Base-by-base conservation (phyloP, 371 early-diverging fungal genomes). In the Capillidium heterosporum region DNA sequence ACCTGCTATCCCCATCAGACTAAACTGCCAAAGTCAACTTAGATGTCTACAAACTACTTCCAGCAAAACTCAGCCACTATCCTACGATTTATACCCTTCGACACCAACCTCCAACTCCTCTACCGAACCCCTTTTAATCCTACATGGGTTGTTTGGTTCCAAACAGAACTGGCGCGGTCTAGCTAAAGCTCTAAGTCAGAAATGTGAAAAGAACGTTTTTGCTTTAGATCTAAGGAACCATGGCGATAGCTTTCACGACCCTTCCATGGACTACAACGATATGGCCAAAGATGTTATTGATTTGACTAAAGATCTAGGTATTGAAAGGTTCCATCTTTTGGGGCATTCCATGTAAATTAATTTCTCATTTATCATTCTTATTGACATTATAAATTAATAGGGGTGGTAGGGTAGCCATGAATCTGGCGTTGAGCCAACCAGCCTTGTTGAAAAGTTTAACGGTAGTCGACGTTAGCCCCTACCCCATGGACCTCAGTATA, bases 341-440 rank as follows among this genome's bases (percentile, higher is more conserved):
- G 10, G n/a, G n/a, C 13, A 40, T 13, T 40, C 40, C n/a, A 10
- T 40, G 10, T 40, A 40, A 40, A n/a, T 40, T 40, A 10, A 13
- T 40, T 17, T 44, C 21, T 7, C 7, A 0, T n/a, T n/a, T 17
- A 44, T 23, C 7, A n/a, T n/a, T n/a, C 7, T 8, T 0, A 17
- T 8, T n/a, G 13, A 7, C 13, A 44, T 44, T 8, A n/a, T 44
- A n/a, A n/a, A 44, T 44, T 31, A 1, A 29, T 60, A 80, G 82
- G 85, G 95, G 95, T 24, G 94, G 92, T 23, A 91, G 91, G 59
- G 85, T 81, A 0, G 89, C 83, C 0, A 93, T 95, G 92, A 69
- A 71, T 19, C 60, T 83, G 17, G 88, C 91, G 0, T 63, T 92
- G 27, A 46, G 59, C n/a, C 55, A 67, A 10, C 81, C 77, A 0